Evolutionary conservation across 2,329 filamentous ascomycete species (phyloP).

Genomic region (Diaporthe capsici): DNA sequence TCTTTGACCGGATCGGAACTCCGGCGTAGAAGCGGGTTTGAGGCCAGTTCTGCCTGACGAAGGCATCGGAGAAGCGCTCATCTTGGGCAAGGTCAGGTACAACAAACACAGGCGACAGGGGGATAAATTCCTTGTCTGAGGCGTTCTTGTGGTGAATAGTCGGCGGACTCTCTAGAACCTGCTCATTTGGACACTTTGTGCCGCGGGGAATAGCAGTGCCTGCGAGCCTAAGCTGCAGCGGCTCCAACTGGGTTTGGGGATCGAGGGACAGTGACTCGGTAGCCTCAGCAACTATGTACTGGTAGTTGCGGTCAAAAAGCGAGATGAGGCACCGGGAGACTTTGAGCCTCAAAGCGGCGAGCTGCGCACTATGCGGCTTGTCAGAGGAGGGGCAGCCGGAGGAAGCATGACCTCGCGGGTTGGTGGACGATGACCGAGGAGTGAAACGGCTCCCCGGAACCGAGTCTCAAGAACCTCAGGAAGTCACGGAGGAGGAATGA

Average conservation of each 20-base stretch:
- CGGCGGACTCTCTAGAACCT: constrained; percentile 18
- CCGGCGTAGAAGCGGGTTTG: constrained; percentile 37
- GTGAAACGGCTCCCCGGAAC: background rate
- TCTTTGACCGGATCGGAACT: constrained; percentile 36
- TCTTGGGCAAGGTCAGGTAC: constrained; percentile 36
- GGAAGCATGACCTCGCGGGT: background rate
- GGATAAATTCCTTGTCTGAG: background rate
- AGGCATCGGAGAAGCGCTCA: constrained; percentile 13
- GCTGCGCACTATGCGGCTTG: constrained; percentile 54
- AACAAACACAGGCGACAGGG: constrained; percentile 28
- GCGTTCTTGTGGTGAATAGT: background rate
- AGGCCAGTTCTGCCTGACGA: constrained; percentile 2
- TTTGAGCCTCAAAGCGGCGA: constrained; percentile 59
- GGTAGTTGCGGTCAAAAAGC: constrained; percentile 37
- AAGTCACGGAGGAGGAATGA: background rate
- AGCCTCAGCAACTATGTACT: constrained; percentile 40
- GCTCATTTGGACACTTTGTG: constrained; percentile 20
- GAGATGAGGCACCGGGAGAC: constrained; percentile 52
- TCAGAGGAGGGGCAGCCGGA: background rate
- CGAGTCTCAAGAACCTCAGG: too few relatives aligned
- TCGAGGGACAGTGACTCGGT: constrained; percentile 2
- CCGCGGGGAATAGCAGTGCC: constrained; percentile 30
- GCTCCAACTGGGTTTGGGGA: background rate
- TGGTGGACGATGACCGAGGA: background rate
- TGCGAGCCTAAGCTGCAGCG: constrained; percentile 13